Conservation (phyloP, 345 rosid species). For the Dovyalis caffra region DNA sequence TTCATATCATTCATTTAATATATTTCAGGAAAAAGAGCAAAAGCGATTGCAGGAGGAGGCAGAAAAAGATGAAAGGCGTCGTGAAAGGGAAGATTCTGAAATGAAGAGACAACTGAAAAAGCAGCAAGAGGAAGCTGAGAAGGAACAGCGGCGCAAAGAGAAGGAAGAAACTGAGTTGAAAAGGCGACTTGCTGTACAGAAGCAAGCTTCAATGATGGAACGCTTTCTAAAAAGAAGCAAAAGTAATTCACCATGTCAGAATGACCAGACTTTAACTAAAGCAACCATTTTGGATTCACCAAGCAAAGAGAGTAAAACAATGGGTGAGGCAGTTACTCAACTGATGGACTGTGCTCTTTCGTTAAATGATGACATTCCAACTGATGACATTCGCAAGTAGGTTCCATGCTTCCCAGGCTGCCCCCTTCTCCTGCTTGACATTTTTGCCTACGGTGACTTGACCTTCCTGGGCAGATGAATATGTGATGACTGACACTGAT, state of each 20-base stretch:
- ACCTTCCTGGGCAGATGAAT: not conserved
- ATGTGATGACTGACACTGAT: constrained; percentile 3
- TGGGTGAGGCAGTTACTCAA: constrained; percentile 39
- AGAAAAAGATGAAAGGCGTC: constrained; percentile 49
- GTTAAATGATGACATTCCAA: constrained; percentile 40
- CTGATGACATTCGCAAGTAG: constrained; percentile 64
- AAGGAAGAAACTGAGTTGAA: constrained; percentile 74
- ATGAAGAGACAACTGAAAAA: constrained; percentile 53
- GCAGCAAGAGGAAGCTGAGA: constrained; percentile 81
- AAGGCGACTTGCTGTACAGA: constrained; percentile 54
- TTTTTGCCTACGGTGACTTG: not conserved
- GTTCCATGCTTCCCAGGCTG: constrained; percentile 4
- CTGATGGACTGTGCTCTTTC: constrained; percentile 60
- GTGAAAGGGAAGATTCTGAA: constrained; percentile 68
- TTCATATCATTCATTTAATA: not conserved
- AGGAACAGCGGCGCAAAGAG: constrained; percentile 61
- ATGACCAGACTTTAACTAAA: constrained; percentile 34
- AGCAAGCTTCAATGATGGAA: constrained; percentile 94
- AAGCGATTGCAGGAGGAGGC: constrained; percentile 60
- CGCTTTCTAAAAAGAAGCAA: constrained; percentile 68
- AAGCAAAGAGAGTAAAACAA: constrained; percentile 30
- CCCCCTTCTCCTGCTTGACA: not conserved
- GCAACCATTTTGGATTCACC: constrained; percentile 20
- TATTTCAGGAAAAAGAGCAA: constrained; percentile 66
- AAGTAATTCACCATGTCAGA: constrained; percentile 32